Percentiles rank a stretch among this genome's conserved stretches.
Evolutionary conservation across 2,329 filamentous ascomycete species (phyloP).

Genomic region (Diatrype stigma): DNA sequence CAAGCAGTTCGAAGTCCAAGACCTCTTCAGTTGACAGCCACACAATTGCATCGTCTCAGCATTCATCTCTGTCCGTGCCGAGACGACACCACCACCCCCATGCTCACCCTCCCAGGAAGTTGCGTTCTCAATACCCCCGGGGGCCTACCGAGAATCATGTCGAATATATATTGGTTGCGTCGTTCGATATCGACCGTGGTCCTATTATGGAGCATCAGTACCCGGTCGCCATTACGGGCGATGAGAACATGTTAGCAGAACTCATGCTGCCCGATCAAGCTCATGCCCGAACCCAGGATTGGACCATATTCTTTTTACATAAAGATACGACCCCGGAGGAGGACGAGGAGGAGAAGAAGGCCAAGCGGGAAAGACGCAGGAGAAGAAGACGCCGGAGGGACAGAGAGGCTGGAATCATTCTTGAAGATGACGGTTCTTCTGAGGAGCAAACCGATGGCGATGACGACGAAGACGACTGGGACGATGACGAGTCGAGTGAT

Average conservation of each 20-base stretch:
- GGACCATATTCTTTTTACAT: conserved; percentile 98
- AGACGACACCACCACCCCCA: conserved; percentile 46
- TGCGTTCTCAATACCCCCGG: conserved; percentile 73
- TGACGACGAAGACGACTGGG: conserved; percentile 40
- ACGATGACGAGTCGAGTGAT: conserved; percentile 47
- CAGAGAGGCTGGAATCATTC: conserved; percentile 43
- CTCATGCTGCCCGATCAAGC: conserved; percentile 98
- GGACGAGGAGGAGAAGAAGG: conserved; percentile 66
- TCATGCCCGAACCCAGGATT: conserved; percentile 91
- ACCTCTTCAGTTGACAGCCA: conserved; percentile 46
- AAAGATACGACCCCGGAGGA: conserved; percentile 85
- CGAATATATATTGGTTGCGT: conserved; percentile 96
- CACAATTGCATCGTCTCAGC: conserved; percentile 52
- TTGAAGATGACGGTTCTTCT: conserved; percentile 39
- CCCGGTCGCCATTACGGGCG: conserved; percentile 87
- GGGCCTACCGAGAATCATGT: conserved; percentile 83
- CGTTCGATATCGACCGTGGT: conserved; percentile 93
- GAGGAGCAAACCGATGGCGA: conserved; percentile 42
- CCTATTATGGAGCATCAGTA: conserved; percentile 99
- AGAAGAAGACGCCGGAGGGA: conserved; percentile 50
- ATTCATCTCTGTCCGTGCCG: conserved; percentile 55
- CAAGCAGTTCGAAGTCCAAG: conserved; percentile 53
- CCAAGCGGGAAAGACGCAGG: conserved; percentile 49
- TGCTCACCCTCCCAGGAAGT: conserved; percentile 48
- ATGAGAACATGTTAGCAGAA: conserved; percentile 97